Conservation (phyloP, 352 stramenopile species). For the Phytophthora melonis region DNA sequence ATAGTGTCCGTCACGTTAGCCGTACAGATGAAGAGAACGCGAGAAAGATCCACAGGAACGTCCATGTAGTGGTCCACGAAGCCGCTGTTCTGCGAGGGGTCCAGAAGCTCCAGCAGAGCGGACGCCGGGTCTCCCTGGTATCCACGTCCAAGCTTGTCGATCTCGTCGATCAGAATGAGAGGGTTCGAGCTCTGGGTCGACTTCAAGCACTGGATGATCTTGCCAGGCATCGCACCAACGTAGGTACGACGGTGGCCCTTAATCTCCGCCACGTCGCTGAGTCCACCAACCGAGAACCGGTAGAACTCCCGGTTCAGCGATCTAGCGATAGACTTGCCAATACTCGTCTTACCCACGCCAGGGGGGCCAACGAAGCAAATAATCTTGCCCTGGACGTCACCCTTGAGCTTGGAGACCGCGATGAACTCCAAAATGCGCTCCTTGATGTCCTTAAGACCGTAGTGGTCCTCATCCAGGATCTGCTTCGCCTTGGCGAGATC, state of each 20-base stretch:
- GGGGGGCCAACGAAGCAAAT: slow-evolving; percentile 96
- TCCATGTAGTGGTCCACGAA: slow-evolving; percentile 99
- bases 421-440: slow-evolving; percentile 99
- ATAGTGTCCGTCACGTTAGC: slow-evolving; percentile 98
- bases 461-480: slow-evolving; percentile 98
- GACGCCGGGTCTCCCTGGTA: slow-evolving; percentile 96
- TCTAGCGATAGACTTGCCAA: slow-evolving; percentile 97
- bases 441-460: slow-evolving; percentile 98
- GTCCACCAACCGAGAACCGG: slow-evolving; percentile 97
- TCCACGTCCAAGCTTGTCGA: slow-evolving; percentile 90
- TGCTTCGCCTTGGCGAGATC: slow-evolving; percentile 94
- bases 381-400: slow-evolving; percentile 98
- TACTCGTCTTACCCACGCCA: slow-evolving; percentile 94
- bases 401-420: slow-evolving; percentile 97
- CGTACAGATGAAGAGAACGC: slow-evolving; percentile 96
- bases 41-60: slow-evolving; percentile 97
- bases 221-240: slow-evolving; percentile 98
- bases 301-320: slow-evolving; percentile 98
- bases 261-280: slow-evolving; percentile 98
- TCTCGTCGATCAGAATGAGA: slow-evolving; percentile 98
- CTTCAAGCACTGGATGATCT: slow-evolving; percentile 99
- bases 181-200: slow-evolving; percentile 96
- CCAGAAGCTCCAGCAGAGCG: slow-evolving; percentile 97
- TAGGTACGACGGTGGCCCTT: slow-evolving; percentile 99
- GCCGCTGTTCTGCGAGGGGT: slow-evolving; percentile 96